Evolutionary conservation across 495 filamentous ascomycete species (phyloP).

Genomic region (Staphylotrichum tortipilum): DNA sequence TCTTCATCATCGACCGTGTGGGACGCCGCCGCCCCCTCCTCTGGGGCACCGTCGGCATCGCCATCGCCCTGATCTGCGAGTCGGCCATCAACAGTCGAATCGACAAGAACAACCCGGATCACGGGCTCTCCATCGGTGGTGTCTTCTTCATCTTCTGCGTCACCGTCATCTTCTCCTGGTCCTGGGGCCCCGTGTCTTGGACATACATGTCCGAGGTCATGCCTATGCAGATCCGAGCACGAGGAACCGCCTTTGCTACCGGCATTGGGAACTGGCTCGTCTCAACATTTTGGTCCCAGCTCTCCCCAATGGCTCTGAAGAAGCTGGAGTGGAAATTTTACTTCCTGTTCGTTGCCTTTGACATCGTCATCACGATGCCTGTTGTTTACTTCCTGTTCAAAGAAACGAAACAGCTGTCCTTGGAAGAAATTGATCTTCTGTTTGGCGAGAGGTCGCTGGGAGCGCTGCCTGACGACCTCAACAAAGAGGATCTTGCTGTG

Average conservation of each 20-base stretch:
- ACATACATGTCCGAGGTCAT: slow-evolving; percentile 45
- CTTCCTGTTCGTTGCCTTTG: slow-evolving; percentile 33
- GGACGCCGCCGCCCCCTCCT: slow-evolving; percentile 40
- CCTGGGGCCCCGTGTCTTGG: slow-evolving; percentile 41
- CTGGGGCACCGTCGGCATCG: slow-evolving; percentile 32
- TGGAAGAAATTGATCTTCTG: slow-evolving; percentile 51
- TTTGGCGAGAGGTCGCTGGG: slow-evolving; percentile 44
- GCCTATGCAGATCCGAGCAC: slow-evolving; percentile 43
- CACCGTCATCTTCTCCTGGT: slow-evolving; percentile 39
- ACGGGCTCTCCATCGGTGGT: slow-evolving; percentile 34
- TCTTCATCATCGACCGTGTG: slow-evolving; percentile 41
- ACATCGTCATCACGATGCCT: slow-evolving; percentile 22
- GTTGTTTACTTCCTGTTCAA: slow-evolving; percentile 47
- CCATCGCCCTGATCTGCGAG: slow-evolving; percentile 37
- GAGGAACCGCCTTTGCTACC: slow-evolving; percentile 41
- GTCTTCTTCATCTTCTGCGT: slow-evolving; percentile 46
- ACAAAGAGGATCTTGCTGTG: slow-evolving; percentile 8
- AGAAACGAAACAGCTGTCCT: slow-evolving; percentile 46
- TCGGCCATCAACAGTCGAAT: slow-evolving; percentile 34
- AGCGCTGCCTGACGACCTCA: slow-evolving; percentile 31
- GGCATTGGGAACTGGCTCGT: slow-evolving; percentile 44
- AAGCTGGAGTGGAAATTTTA: slow-evolving; percentile 40
- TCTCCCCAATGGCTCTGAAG: slow-evolving; percentile 40
- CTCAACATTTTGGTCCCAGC: slow-evolving; percentile 42
- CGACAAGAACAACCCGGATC: slow-evolving; percentile 25